A percentile compares a stretch with the other conserved stretches of the same genome.
phyloP scores from a whole-genome alignment of 2,329 filamentous ascomycete genomes.

The Neonectria punicea region DNA sequence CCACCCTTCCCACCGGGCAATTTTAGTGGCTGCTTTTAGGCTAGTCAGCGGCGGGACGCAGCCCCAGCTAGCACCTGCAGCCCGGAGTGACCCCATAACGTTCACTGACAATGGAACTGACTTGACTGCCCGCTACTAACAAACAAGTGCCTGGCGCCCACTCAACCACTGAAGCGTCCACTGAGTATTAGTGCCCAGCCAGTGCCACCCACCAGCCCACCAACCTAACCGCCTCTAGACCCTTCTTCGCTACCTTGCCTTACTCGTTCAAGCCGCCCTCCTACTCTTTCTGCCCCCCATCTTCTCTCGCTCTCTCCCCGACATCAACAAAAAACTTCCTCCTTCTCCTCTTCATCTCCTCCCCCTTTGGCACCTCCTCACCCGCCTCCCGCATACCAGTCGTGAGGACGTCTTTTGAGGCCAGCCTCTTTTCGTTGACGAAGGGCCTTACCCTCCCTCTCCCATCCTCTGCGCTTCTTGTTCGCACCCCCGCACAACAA shows the following conservation, averaged over 20 bases:
- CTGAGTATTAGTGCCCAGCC: background rate
- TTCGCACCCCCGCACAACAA: constrained; percentile 44
- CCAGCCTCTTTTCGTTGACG: constrained; percentile 22
- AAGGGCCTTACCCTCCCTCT: constrained; percentile 26
- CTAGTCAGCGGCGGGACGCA: constrained; percentile 4
- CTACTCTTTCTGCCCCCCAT: constrained; percentile 27
- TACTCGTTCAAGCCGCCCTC: constrained; percentile 16
- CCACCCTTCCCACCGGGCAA: constrained; percentile 37
- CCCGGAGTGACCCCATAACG: background rate
- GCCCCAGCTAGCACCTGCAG: background rate
- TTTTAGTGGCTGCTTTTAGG: constrained; percentile 29
- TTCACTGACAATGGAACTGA: background rate
- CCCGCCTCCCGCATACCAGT: constrained; percentile 25
- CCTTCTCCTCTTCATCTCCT: constrained; percentile 30
- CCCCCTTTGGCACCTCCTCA: constrained; percentile 26
- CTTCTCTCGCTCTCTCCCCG: constrained; percentile 39
- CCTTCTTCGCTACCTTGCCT: constrained; percentile 28
- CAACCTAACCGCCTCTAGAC: constrained; percentile 33
- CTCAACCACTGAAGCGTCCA: background rate
- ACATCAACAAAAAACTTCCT: constrained; percentile 41
- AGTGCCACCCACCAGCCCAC: background rate
- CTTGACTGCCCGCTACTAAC: background rate
- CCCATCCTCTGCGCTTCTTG: constrained; percentile 31
- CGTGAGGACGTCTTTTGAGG: constrained; percentile 26
- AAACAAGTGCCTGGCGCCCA: background rate